phyloP scores from a whole-genome alignment of 2,329 filamentous ascomycete species.

The Phyllosticta citrichinensis region DNA sequence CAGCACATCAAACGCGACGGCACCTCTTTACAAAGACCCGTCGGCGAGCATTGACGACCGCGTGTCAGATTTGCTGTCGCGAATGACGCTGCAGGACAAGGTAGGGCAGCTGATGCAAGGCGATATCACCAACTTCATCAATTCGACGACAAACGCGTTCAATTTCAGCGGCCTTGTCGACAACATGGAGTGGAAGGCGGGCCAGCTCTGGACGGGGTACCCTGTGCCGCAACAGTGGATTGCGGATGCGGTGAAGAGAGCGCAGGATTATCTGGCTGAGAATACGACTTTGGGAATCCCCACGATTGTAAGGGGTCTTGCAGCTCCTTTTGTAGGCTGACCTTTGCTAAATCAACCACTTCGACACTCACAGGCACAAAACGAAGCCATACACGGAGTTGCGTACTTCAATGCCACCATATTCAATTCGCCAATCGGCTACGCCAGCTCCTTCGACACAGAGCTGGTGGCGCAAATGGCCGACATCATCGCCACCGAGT shows the following conservation, averaged over 20 bases:
- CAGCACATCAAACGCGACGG: constrained; percentile 13
- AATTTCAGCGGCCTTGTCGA: constrained; percentile 57
- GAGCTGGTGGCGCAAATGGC: constrained; percentile 58
- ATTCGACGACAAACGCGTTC: constrained; percentile 55
- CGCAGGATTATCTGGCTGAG: constrained; percentile 58
- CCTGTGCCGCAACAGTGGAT: constrained; percentile 50
- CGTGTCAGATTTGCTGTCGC: constrained; percentile 55
- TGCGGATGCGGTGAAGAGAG: constrained; percentile 51
- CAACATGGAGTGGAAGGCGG: constrained; percentile 57
- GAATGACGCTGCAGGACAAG: constrained; percentile 69
- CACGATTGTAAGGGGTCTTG: constrained; percentile 42
- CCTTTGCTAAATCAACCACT: too few relatives aligned
- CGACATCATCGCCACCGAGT: constrained; percentile 53
- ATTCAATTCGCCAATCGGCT: constrained; percentile 67
- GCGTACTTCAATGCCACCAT: constrained; percentile 54
- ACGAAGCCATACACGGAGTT: constrained; percentile 60
- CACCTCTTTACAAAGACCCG: constrained; percentile 52
- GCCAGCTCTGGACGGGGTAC: constrained; percentile 63
- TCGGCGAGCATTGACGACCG: constrained; percentile 52
- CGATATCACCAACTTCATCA: constrained; percentile 64
- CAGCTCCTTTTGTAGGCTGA: too few relatives aligned
- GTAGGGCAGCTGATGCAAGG: constrained; percentile 53
- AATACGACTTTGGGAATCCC: constrained; percentile 62
- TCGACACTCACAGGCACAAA: constrained; percentile 36
- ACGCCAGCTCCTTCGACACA: constrained; percentile 62